phyloP scores from a whole-genome alignment of 139 green algal genomes.

The Pleodorina starrii region DNA sequence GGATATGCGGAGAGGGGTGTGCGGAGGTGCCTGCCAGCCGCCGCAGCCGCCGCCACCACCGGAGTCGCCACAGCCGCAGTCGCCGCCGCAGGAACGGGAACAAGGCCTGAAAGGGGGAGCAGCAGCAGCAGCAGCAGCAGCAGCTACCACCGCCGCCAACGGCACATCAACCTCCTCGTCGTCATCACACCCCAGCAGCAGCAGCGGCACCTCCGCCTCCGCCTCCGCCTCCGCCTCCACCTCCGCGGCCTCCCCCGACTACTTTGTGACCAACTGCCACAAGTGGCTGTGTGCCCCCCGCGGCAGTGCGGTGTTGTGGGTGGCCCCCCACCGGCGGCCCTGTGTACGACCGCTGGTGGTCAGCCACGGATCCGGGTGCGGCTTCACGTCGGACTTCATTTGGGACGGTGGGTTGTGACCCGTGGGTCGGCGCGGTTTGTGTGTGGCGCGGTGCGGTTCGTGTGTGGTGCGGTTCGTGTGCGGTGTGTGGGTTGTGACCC shows the following conservation, averaged over 20 bases:
- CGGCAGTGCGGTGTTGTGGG: slow-evolving; percentile 75
- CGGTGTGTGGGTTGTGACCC: no score
- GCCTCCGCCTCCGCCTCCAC: not conserved
- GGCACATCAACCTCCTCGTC: not conserved
- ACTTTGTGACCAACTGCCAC: slow-evolving; percentile 78
- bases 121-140: not conserved
- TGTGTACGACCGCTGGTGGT: slow-evolving; percentile 69
- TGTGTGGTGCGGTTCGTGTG: no score
- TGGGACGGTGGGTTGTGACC: slow-evolving; percentile 74
- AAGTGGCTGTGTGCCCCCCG: slow-evolving; percentile 77
- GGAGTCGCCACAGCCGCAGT: not conserved
- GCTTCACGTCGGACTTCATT: slow-evolving; percentile 77
- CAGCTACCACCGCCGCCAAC: not conserved
- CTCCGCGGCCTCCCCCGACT: slow-evolving; percentile 50
- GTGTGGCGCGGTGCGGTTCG: no score
- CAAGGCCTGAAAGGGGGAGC: not conserved
- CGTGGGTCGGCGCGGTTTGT: no score
- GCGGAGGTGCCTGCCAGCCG: not conserved
- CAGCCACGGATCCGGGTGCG: slow-evolving; percentile 69
- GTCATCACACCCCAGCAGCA: not conserved
- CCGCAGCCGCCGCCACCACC: not conserved
- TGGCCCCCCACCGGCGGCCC: slow-evolving; percentile 33
- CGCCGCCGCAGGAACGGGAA: not conserved
- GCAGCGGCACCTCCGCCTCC: not conserved
- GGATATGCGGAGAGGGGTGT: slow-evolving; percentile 35